phyloP scores from a whole-genome alignment of 2,329 filamentous ascomycete genomes.

The Hymenoscyphus fructigenus region DNA sequence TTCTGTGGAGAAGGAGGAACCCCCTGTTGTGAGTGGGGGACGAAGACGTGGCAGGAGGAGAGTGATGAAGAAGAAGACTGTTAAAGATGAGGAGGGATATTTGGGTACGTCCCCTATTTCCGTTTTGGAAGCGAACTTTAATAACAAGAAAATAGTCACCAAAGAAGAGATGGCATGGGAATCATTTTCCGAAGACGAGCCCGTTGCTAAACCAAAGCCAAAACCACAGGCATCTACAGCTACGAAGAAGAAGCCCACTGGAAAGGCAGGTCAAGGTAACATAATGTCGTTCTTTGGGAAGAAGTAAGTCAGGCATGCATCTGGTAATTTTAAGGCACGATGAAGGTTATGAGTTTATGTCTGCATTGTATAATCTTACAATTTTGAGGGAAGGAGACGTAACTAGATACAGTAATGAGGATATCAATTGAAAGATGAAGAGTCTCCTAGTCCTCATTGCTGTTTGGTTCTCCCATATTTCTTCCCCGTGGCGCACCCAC shows the following conservation, averaged over 20 bases:
- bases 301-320: conserved; percentile 45
- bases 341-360: neutral
- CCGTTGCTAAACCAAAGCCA: conserved; percentile 55
- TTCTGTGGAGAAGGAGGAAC: conserved; percentile 40
- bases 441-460: too few relatives aligned
- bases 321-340: neutral
- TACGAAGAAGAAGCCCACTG: conserved; percentile 50
- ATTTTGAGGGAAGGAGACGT: neutral
- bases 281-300: conserved; percentile 94
- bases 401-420: neutral
- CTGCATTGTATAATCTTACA: neutral
- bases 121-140: neutral
- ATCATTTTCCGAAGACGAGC: conserved; percentile 89
- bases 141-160: conserved; percentile 59
- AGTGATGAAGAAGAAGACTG: conserved; percentile 84
- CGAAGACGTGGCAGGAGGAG: conserved; percentile 74
- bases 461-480: too few relatives aligned
- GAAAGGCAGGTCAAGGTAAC: conserved; percentile 68
- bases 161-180: conserved; percentile 85
- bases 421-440: neutral
- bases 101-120: conserved; percentile 60
- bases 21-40: conserved; percentile 51
- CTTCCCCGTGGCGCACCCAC: too few relatives aligned
- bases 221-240: conserved; percentile 44
- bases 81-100: conserved; percentile 87